Base-by-base conservation (phyloP, 768 basidiomycete species). In the Lactarius akahatsu region DNA sequence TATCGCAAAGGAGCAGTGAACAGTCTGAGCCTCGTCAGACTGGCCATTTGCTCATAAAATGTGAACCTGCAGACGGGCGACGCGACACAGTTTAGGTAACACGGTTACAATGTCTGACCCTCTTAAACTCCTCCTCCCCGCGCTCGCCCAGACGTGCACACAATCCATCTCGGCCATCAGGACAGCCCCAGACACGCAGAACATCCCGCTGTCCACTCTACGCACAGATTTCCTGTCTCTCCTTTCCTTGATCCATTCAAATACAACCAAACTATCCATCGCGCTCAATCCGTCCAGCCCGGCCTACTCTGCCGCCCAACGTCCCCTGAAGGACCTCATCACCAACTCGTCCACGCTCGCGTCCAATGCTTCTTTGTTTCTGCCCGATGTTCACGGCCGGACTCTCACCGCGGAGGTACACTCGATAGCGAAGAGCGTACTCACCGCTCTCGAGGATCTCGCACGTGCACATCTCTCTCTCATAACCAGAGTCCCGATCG, bases 211-310 rank as follows among this genome's bases (percentile, higher is more conserved):
- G 40, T 30, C 74, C 6, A 73, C 81, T 63, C 69, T 91, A 56
- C 82, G 79, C 69, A 79, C 80, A 40, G 90, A 91, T 72, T 75
- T 87, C 20, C 64, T 85, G 26, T 81, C 85, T 2, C 76, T 90
- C 41, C 78, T 90, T 55, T 77, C 84, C 5, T 79, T 89, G 68
- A 72, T 90, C n/a, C 78, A 87, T 73, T 74, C 78, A 26, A 76
- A 81, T 36, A 77, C 82, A 5, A 90, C 88, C 23, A 90, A 87
- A 71, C 74, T 89, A 30, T 79, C 89, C 4, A 80, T 91, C 40
- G 79, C 83, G 1, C 79, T 89, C 59, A 89, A 87, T 52, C 86
- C 88, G 6, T 74, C 83, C 4, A 77, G 36, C 57, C 70, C 65
- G 1, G 20, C 80, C 0, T 85, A 85, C 1, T 77, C 85, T 5